Conservation (phyloP, 169 alveolate species). For the Plasmodium adleri region DNA sequence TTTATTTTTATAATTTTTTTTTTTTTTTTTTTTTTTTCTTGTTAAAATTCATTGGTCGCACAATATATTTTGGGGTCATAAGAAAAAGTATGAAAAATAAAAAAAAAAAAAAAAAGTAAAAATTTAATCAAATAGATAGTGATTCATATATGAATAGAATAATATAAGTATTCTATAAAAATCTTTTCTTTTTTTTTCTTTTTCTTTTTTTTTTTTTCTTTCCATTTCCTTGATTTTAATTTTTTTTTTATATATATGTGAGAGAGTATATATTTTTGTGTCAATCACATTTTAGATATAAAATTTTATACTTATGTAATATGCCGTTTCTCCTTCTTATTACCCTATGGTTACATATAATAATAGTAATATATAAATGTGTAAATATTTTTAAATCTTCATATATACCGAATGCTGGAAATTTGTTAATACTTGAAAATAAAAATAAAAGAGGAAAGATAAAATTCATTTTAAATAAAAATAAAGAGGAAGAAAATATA, state of each 20-base stretch:
- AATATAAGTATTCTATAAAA: too few relatives aligned
- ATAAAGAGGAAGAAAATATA: neutral
- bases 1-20: too few relatives aligned
- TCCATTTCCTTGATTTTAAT: too few relatives aligned
- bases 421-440: neutral
- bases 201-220: neutral
- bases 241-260: neutral
- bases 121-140: too few relatives aligned
- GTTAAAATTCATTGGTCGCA: too few relatives aligned
- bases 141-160: too few relatives aligned
- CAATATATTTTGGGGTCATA: too few relatives aligned
- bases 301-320: neutral
- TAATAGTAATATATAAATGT: conserved; percentile 14
- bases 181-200: neutral
- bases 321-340: conserved; percentile 13
- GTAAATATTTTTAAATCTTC: conserved; percentile 12
- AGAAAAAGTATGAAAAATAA: too few relatives aligned
- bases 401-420: neutral
- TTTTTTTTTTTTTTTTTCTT: too few relatives aligned
- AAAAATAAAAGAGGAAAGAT: conserved; percentile 5
- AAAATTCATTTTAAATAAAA: neutral
- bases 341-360: conserved; percentile 14
- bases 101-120: too few relatives aligned
- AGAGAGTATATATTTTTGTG: too few relatives aligned
- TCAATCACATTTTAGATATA: neutral